Base-by-base conservation (phyloP, 257 asterid species). In the Solanum chiquidenum region DNA sequence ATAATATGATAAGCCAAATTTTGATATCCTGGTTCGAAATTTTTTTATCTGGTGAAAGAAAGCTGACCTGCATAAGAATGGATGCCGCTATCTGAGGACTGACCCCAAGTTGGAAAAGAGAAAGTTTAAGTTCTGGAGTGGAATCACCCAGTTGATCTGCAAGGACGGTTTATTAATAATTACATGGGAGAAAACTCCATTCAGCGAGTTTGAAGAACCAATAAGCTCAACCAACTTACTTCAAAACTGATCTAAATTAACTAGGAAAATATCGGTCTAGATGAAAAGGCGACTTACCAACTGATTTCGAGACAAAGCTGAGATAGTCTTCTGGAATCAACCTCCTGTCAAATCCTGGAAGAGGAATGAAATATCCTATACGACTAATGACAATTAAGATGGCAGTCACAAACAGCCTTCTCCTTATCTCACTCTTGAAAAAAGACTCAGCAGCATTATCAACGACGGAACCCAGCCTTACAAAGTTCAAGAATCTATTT, bases 61-160 rank as follows among this genome's bases (percentile, higher is more conserved):
- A 90, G 68, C 83, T 84, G 86, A 94, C 99, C 99, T 97, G 99
- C 99, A 96, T 96, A 69, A 96, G 94, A 90, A 97, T 97, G 83
- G 99, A 97, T 87, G 99, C 99, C 31, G 92, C 99, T 86, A 97
- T 97, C 87, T 97, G 99, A 91, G 99, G 99, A 92, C 99, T 94
- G 88, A 97, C 94, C 83, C 99, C 99, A 72, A 97, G 98, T 91
- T 96, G 99, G 90, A 97, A 97, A 89, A 97, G 91, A 74, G 99
- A 97, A 27, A 97, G 98, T 95, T 97, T 96, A 75, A 97, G 98
- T 86, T 96, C 98, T 23, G 98, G 98, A 0, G 94, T 82, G 79
- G 93, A 89, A 90, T 95, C 98, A 33, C 99, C 99, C 86, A 96
- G 94, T 90, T 96, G 98, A 86, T 96, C 99, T 97, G 98, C 92